Conservation (phyloP, 495 filamentous ascomycete species). For the Aeminium ludgeri region DNA sequence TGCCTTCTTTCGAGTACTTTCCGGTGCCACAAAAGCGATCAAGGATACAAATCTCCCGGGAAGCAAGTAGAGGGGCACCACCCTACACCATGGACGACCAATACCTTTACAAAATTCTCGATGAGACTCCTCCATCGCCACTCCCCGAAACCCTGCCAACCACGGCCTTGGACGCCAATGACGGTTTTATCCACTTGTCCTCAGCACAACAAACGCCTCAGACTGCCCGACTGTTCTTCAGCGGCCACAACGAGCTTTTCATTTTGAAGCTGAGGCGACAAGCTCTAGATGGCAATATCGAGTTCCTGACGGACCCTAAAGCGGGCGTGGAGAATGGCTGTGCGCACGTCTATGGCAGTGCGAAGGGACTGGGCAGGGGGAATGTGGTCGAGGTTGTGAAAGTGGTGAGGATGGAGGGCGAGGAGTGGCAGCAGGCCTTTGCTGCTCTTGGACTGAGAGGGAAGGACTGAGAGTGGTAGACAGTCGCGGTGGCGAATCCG, state of each 20-base stretch:
- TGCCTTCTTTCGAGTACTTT: too few species aligned
- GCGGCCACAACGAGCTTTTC: constrained; percentile 20
- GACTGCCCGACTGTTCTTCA: constrained; percentile 35
- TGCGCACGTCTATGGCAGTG: not conserved
- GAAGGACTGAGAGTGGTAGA: too few species aligned
- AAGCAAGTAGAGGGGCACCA: too few species aligned
- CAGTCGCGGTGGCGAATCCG: too few species aligned
- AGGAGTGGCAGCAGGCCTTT: not conserved
- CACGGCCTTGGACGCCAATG: constrained; percentile 33
- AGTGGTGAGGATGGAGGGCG: not conserved
- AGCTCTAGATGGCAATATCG: not conserved
- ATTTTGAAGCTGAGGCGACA: constrained; percentile 24
- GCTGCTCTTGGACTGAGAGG: too few species aligned
- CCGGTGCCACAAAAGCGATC: too few species aligned
- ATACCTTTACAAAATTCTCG: constrained; percentile 30
- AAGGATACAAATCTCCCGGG: too few species aligned
- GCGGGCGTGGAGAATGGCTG: constrained; percentile 2
- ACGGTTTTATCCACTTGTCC: constrained; percentile 38
- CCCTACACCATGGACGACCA: not conserved
- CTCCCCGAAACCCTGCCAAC: constrained; percentile 26
- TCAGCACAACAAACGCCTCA: constrained; percentile 31
- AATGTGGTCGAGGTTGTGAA: constrained; percentile 1
- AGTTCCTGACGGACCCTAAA: constrained; percentile 1
- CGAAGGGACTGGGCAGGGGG: not conserved
- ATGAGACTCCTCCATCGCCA: constrained; percentile 29